Conservation (phyloP, 2,329 filamentous ascomycete species). For the Diaporthe batatas region DNA sequence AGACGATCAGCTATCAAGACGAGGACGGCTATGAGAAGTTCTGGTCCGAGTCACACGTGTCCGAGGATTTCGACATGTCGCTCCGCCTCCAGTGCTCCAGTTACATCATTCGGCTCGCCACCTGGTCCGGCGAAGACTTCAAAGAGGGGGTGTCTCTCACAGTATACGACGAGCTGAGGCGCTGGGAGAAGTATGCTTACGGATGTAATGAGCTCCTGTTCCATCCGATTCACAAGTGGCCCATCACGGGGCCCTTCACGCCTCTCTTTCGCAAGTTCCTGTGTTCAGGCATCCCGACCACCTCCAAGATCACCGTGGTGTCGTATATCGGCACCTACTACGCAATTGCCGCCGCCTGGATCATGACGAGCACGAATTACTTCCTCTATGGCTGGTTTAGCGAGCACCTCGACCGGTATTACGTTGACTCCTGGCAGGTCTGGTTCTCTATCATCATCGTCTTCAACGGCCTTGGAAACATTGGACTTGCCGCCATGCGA, state of each 20-base stretch:
- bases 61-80: constrained; percentile 87
- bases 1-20: constrained; percentile 76
- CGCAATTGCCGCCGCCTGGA: constrained; percentile 81
- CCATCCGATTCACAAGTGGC: constrained; percentile 81
- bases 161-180: constrained; percentile 85
- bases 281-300: constrained; percentile 78
- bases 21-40: constrained; percentile 82
- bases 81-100: constrained; percentile 79
- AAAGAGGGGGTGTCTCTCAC: constrained; percentile 88
- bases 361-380: constrained; percentile 80
- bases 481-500: constrained; percentile 78
- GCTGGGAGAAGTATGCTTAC: constrained; percentile 91
- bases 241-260: constrained; percentile 81
- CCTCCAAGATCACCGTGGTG: constrained; percentile 81
- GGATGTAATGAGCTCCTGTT: constrained; percentile 88
- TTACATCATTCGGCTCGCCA: constrained; percentile 79
- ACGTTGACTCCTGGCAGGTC: constrained; percentile 82
- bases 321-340: constrained; percentile 87
- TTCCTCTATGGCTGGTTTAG: constrained; percentile 83
- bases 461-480: constrained; percentile 81
- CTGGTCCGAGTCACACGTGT: constrained; percentile 85
- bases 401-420: constrained; percentile 83
- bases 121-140: constrained; percentile 82
- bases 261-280: constrained; percentile 82
- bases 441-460: constrained; percentile 86